Percentiles rank a stretch among this genome's conserved stretches.
These are phyloP conservation scores for Fonsecaea pedrosoi DNA, from an alignment of 2,329 filamentous ascomycete species.

Conservation along the genomic window DNA sequence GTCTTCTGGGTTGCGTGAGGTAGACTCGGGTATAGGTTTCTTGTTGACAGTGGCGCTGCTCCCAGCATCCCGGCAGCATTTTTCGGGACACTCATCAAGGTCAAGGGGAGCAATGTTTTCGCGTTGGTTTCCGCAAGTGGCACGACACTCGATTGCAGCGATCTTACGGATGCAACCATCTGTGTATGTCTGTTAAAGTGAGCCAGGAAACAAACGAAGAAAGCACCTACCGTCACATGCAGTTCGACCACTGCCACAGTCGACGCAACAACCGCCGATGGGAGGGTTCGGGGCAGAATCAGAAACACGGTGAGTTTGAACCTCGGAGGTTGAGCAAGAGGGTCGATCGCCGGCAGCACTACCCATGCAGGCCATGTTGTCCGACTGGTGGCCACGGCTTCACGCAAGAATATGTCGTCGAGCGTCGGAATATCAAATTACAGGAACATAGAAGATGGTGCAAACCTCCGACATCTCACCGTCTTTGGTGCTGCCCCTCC, in stretches of 20 bases:
- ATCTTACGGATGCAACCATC: not conserved
- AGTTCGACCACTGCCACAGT: not conserved
- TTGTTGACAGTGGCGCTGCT: not conserved
- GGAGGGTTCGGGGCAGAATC: not conserved
- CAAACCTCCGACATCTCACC: too few relatives aligned
- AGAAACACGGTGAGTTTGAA: not conserved
- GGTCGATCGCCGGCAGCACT: not conserved
- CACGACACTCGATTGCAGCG: not conserved
- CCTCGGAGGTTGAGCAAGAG: not conserved
- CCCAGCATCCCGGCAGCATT: not conserved
- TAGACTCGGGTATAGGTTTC: not conserved
- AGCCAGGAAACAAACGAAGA: not conserved
- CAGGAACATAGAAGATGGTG: not conserved
- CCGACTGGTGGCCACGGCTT: not conserved
- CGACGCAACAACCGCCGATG: not conserved
- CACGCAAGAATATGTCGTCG: not conserved
- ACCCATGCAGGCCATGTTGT: not conserved
- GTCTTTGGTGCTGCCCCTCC: too few relatives aligned
- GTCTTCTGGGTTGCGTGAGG: not conserved
- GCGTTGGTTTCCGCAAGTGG: not conserved
- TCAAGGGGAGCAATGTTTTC: not conserved
- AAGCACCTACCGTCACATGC: not conserved
- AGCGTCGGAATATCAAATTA: not conserved
- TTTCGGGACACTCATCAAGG: not conserved
- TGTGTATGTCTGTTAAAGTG: not conserved